Conservation (phyloP, 2,329 filamentous ascomycete genomes). For the Tolypocladium tropicale region DNA sequence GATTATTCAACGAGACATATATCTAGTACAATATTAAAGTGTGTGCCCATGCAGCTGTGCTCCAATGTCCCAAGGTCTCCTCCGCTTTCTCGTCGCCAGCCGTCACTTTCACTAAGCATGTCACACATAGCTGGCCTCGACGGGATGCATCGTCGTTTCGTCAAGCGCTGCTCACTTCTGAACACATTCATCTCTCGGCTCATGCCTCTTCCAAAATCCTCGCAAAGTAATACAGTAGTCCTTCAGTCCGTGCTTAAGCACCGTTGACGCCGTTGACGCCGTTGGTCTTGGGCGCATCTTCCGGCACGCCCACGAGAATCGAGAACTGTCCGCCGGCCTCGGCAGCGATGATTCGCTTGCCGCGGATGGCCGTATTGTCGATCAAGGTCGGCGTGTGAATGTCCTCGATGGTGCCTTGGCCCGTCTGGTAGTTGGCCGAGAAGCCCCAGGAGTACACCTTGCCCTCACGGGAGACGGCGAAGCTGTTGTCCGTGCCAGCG, state of each 20-base stretch:
- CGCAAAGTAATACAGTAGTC: background rate
- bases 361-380: slow-evolving; percentile 73
- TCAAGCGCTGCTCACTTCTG: background rate
- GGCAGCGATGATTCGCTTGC: slow-evolving; percentile 64
- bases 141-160: background rate
- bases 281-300: slow-evolving; percentile 18
- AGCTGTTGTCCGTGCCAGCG: slow-evolving; percentile 62
- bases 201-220: background rate
- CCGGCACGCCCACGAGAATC: slow-evolving; percentile 41
- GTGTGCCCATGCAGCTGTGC: background rate
- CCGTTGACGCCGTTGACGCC: slow-evolving; percentile 9
- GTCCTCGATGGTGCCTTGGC: slow-evolving; percentile 68
- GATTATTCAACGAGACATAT: slow-evolving; percentile 7
- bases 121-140: background rate
- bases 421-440: slow-evolving; percentile 69
- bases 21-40: slow-evolving; percentile 3
- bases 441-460: slow-evolving; percentile 75
- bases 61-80: background rate
- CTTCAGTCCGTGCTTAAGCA: background rate
- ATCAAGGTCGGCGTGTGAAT: slow-evolving; percentile 68
- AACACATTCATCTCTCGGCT: background rate
- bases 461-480: slow-evolving; percentile 60
- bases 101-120: background rate
- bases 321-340: slow-evolving; percentile 83
- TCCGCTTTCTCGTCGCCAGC: background rate